These are phyloP conservation scores for Leccinum olivaceopallidum DNA, from an alignment of 768 basidiomycete genomes.

Conservation along the genomic window DNA sequence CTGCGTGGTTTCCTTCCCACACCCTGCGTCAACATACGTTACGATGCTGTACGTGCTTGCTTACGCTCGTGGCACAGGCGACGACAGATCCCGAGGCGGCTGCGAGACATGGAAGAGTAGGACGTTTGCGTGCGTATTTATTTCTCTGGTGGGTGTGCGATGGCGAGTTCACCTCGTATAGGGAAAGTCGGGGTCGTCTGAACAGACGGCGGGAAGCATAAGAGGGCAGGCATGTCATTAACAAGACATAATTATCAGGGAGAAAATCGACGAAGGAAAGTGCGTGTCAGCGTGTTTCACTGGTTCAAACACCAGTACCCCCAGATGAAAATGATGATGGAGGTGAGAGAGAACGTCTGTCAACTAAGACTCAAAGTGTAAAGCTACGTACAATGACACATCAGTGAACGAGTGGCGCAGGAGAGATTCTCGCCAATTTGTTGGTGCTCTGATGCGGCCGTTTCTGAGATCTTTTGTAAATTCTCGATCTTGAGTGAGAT, in stretches of 20 bases:
- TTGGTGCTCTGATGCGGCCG: slow-evolving; percentile 10
- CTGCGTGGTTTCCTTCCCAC: no score
- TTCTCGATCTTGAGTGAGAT: slow-evolving; percentile 48
- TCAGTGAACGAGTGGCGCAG: slow-evolving; percentile 37
- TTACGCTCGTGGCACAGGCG: no score
- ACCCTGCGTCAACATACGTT: no score
- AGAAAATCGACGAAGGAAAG: not conserved
- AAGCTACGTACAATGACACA: slow-evolving; percentile 39
- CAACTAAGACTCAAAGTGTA: not conserved
- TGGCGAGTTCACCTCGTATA: slow-evolving; percentile 16
- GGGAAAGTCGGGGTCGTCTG: slow-evolving; percentile 49
- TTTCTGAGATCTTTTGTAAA: slow-evolving; percentile 34
- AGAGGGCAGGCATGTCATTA: no score
- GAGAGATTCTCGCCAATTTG: slow-evolving; percentile 20
- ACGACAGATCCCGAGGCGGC: no score
- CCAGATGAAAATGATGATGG: slow-evolving; percentile 50
- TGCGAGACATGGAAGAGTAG: slow-evolving; percentile 44
- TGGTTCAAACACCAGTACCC: slow-evolving; percentile 29
- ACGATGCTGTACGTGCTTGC: no score
- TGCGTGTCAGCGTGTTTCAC: not conserved
- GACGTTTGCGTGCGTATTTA: slow-evolving; percentile 53
- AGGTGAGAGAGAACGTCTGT: slow-evolving; percentile 33
- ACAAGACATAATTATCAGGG: no score
- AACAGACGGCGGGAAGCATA: slow-evolving; percentile 43
- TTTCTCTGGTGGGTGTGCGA: not conserved